These are phyloP conservation scores for Paspalum vaginatum DNA, from an alignment of 176 grass and related monocot species.

Conservation along the genomic window DNA sequence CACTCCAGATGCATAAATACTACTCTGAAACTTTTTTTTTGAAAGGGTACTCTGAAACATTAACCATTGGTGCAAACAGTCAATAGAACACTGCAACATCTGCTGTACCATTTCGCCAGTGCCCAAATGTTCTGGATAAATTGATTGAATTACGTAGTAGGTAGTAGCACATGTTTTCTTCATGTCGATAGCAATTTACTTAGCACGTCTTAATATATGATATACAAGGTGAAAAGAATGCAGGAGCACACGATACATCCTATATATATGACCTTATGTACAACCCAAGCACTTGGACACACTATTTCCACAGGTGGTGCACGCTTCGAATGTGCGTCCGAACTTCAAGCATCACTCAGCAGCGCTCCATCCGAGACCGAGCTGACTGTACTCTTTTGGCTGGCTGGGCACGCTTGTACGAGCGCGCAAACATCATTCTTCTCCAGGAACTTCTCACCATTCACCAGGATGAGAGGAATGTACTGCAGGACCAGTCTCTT, in stretches of 20 bases:
- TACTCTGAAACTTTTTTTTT: neutral
- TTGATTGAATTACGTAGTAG: neutral
- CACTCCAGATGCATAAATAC: too few species aligned
- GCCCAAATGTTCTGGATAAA: neutral
- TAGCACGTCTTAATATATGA: neutral
- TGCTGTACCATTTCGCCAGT: neutral
- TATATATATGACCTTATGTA: slow-evolving; percentile 30
- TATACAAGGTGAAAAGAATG: slow-evolving; percentile 24
- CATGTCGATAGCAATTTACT: neutral
- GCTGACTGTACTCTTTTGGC: slow-evolving; percentile 8
- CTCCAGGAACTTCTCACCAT: slow-evolving; percentile 89
- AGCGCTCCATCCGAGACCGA: slow-evolving; percentile 8
- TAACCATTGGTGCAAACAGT: neutral
- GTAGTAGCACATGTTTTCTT: too few species aligned
- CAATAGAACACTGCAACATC: neutral
- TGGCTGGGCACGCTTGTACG: slow-evolving; percentile 55
- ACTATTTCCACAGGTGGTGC: neutral
- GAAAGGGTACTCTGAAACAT: neutral
- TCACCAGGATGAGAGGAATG: slow-evolving; percentile 75
- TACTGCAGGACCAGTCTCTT: slow-evolving; percentile 90
- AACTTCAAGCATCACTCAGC: slow-evolving; percentile 52
- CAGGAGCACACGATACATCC: neutral
- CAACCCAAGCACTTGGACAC: slow-evolving; percentile 4
- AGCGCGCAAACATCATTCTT: slow-evolving; percentile 72
- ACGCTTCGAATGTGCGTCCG: neutral